These are phyloP conservation scores for Tulasnella sp. DNA, from an alignment of 768 basidiomycete genomes.

Conservation along the genomic window DNA sequence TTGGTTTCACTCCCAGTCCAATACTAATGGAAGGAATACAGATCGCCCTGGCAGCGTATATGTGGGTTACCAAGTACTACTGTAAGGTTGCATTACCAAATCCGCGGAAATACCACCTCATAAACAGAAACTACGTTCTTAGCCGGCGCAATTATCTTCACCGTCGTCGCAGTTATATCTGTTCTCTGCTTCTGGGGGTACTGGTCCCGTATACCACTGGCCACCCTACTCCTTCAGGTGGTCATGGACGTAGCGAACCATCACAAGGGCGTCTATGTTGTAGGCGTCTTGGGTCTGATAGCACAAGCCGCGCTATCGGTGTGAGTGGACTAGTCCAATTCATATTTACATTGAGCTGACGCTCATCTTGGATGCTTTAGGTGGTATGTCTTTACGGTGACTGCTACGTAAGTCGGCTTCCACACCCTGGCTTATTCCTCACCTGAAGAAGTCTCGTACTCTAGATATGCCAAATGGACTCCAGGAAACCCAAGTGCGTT, in stretches of 20 bases:
- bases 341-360: constrained; percentile 4
- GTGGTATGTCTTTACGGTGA: constrained; percentile 68
- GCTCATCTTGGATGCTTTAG: constrained; percentile 27
- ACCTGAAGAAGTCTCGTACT: neutral
- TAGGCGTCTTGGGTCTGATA: constrained; percentile 59
- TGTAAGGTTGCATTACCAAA: constrained; percentile 35
- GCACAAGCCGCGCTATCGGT: constrained; percentile 61
- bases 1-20: constrained; percentile 43
- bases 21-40: neutral
- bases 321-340: constrained; percentile 31
- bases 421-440: neutral
- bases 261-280: constrained; percentile 69
- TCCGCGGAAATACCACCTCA: neutral
- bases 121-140: constrained; percentile 9
- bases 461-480: constrained; percentile 55
- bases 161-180: constrained; percentile 61
- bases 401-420: constrained; percentile 55
- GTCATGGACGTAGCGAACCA: constrained; percentile 80
- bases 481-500: constrained; percentile 61
- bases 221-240: constrained; percentile 66
- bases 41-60: constrained; percentile 36
- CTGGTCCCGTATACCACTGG: constrained; percentile 64
- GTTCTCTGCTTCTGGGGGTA: constrained; percentile 65
- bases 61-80: constrained; percentile 60
- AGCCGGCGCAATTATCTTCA: constrained; percentile 76